phyloP scores from a whole-genome alignment of 768 basidiomycete species.

The Nidularia pulvinata region DNA sequence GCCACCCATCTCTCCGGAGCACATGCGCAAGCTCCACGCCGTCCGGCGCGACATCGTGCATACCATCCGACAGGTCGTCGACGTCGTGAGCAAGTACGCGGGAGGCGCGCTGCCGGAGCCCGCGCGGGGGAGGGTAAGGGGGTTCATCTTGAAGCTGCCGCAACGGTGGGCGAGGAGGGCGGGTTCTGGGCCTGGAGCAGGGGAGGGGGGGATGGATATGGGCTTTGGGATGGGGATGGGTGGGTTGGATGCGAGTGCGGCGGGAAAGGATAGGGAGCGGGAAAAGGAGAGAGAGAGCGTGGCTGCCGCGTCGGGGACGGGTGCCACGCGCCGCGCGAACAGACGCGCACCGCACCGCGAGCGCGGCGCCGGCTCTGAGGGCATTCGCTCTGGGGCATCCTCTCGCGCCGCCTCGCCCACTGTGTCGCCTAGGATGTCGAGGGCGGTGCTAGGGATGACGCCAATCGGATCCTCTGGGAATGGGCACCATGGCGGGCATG shows the following conservation, averaged over 20 bases:
- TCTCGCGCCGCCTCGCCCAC: slow-evolving; percentile 21
- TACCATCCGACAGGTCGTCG: slow-evolving; percentile 88
- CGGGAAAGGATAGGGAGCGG: slow-evolving; percentile 15
- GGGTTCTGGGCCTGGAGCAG: slow-evolving; percentile 13
- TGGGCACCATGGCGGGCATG: not conserved
- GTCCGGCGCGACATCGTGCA: slow-evolving; percentile 85
- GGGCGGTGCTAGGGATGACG: slow-evolving; percentile 6
- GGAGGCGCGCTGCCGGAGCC: slow-evolving; percentile 88
- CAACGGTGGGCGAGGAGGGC: slow-evolving; percentile 58
- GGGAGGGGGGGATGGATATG: not conserved
- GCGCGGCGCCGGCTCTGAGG: too few relatives aligned
- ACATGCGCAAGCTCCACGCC: slow-evolving; percentile 66
- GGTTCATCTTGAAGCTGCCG: slow-evolving; percentile 80
- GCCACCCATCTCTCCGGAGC: slow-evolving; percentile 37
- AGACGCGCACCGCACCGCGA: too few relatives aligned
- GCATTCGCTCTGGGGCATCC: slow-evolving; percentile 19
- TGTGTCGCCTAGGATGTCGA: slow-evolving; percentile 6
- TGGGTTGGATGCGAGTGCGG: not conserved
- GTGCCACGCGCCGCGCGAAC: slow-evolving; percentile 20
- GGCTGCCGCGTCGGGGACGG: slow-evolving; percentile 29
- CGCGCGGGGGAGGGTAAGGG: slow-evolving; percentile 69
- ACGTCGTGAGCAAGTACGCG: slow-evolving; percentile 83
- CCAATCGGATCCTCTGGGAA: not conserved
- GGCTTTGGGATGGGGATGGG: too few relatives aligned
- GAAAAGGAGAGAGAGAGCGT: slow-evolving; percentile 25